These are phyloP conservation scores for Macaranga tanarius DNA, from an alignment of 441 rosid species.

Conservation along the genomic window DNA sequence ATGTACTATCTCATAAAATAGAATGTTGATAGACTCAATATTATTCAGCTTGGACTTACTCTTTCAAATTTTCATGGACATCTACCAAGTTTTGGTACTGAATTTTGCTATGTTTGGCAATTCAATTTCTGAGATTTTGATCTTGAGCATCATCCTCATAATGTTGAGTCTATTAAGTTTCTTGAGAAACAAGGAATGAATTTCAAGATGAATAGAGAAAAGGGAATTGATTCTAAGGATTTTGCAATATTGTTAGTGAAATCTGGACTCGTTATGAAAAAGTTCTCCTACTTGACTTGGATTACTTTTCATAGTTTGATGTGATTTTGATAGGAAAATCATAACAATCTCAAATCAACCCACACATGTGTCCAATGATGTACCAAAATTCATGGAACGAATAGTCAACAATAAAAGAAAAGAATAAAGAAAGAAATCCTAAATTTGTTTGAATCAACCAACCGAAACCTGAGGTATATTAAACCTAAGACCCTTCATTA, in stretches of 20 bases:
- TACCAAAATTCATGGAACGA: too few species aligned
- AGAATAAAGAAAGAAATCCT: too few species aligned
- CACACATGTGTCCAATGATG: too few species aligned
- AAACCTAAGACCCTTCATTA: too few species aligned
- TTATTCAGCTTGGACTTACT: constrained; percentile 18
- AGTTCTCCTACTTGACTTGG: background rate
- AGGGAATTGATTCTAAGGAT: background rate
- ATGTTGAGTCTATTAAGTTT: background rate
- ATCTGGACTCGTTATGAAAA: background rate
- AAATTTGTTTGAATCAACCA: too few species aligned
- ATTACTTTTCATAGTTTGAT: background rate
- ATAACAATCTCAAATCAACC: too few species aligned
- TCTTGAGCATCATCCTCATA: background rate
- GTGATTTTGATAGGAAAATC: too few species aligned
- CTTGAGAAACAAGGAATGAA: constrained; percentile 12
- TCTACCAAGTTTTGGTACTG: too few species aligned
- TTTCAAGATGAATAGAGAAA: background rate
- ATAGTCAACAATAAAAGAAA: too few species aligned
- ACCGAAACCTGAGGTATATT: too few species aligned
- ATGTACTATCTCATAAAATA: background rate
- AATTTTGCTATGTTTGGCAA: constrained; percentile 5
- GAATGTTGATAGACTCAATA: constrained; percentile 1
- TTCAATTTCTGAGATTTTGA: constrained; percentile 21
- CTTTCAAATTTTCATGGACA: background rate
- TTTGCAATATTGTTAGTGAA: background rate